Percentiles rank a stretch among this genome's conserved stretches.
phyloP scores from a whole-genome alignment of 2,329 filamentous ascomycete species.

The Sclerotinia borealis region DNA sequence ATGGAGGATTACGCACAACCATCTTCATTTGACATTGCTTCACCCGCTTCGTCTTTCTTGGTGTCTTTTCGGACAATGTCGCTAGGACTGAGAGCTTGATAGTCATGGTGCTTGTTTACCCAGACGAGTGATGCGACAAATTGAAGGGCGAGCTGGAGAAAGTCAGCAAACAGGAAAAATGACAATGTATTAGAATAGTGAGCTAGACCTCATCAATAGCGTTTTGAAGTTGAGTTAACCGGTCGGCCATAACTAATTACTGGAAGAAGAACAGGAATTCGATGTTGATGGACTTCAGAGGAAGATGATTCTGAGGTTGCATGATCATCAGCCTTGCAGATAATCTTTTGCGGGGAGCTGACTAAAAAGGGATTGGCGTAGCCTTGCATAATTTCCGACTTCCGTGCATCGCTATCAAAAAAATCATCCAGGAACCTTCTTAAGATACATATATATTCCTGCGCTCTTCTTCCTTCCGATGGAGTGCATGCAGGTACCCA shows the following conservation, averaged over 20 bases:
- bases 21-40: conserved; percentile 9
- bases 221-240: conserved; percentile 79
- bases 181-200: conserved; percentile 2
- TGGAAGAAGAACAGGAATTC: background rate
- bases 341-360: background rate
- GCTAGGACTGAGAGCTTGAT: conserved; percentile 50
- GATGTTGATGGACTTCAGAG: conserved; percentile 1
- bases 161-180: conserved; percentile 11
- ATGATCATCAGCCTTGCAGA: conserved; percentile 2
- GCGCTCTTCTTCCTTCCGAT: background rate
- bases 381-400: conserved; percentile 4
- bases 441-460: background rate
- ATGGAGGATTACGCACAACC: background rate
- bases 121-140: conserved; percentile 63
- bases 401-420: background rate
- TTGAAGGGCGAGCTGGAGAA: conserved; percentile 55
- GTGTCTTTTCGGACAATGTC: conserved; percentile 56
- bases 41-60: conserved; percentile 28
- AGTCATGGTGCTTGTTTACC: conserved; percentile 62
- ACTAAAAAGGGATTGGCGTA: background rate
- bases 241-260: conserved; percentile 54
- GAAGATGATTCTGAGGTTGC: background rate
- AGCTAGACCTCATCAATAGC: conserved; percentile 67
- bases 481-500: conserved; percentile 4
- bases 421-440: background rate